Evolutionary conservation across 345 rosid genomes (phyloP), one percentile per base, ranked within the genome.

Genomic region (Kernera saxatilis): DNA sequence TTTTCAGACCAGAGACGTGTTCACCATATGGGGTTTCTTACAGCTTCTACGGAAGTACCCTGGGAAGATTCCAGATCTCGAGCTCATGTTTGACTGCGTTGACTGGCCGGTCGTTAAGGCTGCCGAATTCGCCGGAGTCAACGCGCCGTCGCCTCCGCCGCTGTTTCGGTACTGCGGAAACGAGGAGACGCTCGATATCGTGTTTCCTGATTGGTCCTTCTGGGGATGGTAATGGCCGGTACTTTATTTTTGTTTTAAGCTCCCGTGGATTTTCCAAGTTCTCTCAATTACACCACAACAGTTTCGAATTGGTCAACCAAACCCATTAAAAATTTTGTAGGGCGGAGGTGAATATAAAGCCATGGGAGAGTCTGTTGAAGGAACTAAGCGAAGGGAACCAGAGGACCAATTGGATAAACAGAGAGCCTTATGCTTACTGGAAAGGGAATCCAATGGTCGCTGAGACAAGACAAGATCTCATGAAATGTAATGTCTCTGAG

Each of bases 191-290:
- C 74, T 87, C 6, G 90, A 82, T 35, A 71, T 92, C 4, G 87
- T 90, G 25, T 92, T 92, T 27, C 98, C 98, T 8, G 97, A 92
- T 63, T 92, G 98, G 98, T 82, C 98, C 53, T 90, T 85, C 46
- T 92, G 98, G 98, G 98, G 98, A 75, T 90, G 98, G 98, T 92
- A 69, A 62, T 36, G 8, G 9, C n/a, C n/a, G n/a, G 5, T n/a
- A 23, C 11, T 23, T 52, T 6, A 3, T 39, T 37, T 32, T 35
- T 37, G 2, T 7, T 9, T 14, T 10, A 18, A 37, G n/a, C 43
- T 26, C 46, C 54, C 13, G 1, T 74, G n/a, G 12, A 22, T 55
- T 21, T 60, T 5, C 1, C 0, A 39, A 22, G 19, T 33, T 74
- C 0, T 67, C 11, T 32, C 22, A 9, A 0, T 51, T 39, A n/a